Percentiles rank a stretch among this genome's conserved stretches.
Evolutionary conservation across 225 moss, liverwort and hornwort species (phyloP).

Genomic region (Anthoceros angustus): DNA sequence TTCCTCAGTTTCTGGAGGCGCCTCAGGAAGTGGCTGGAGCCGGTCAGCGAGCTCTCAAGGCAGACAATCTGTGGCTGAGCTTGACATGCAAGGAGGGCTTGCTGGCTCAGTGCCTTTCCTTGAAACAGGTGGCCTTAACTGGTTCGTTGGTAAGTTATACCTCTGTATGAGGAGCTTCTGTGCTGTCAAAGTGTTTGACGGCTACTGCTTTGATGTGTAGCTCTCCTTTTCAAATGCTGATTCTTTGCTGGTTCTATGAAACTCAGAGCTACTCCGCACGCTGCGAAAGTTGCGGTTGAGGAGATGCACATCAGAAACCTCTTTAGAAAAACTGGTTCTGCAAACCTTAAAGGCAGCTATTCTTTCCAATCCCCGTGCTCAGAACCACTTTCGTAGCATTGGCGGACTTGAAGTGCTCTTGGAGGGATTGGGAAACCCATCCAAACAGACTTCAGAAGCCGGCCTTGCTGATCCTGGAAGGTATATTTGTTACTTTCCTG

Average conservation of each 20-base stretch:
- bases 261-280: slow-evolving; percentile 53
- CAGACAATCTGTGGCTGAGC: slow-evolving; percentile 18
- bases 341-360: slow-evolving; percentile 49
- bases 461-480: slow-evolving; percentile 17
- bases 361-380: slow-evolving; percentile 43
- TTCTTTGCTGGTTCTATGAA: background rate
- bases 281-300: slow-evolving; percentile 46
- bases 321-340: slow-evolving; percentile 46
- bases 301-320: slow-evolving; percentile 39
- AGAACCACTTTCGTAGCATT: slow-evolving; percentile 67
- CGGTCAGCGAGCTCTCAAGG: slow-evolving; percentile 9
- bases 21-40: background rate
- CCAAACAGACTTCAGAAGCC: slow-evolving; percentile 14
- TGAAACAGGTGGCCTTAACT: slow-evolving; percentile 67
- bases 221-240: background rate
- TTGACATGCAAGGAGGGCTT: slow-evolving; percentile 12
- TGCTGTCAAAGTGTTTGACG: background rate
- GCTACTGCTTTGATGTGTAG: too few relatives aligned
- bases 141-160: slow-evolving; percentile 50
- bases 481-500: background rate
- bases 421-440: slow-evolving; percentile 36
- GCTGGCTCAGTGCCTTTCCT: slow-evolving; percentile 14
- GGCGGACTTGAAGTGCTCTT: slow-evolving; percentile 59
- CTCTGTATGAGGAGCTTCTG: background rate
- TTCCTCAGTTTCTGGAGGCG: background rate